Conservation (phyloP, 2,329 filamentous ascomycete species). For the Allantophomopsis lycopodina region DNA sequence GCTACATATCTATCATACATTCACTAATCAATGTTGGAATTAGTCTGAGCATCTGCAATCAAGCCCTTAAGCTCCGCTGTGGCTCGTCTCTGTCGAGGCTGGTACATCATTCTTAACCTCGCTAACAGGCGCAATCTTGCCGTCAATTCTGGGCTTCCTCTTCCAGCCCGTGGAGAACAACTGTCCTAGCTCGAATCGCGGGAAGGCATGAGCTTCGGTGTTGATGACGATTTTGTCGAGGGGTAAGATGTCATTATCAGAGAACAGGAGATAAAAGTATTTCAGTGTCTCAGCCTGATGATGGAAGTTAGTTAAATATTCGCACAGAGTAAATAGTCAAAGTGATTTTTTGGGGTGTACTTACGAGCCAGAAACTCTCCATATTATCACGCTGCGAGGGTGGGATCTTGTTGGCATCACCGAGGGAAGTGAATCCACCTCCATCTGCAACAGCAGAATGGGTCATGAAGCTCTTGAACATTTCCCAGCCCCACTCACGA, state of each 20-base stretch:
- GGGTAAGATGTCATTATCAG: slow-evolving; percentile 66
- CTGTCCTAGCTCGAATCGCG: slow-evolving; percentile 68
- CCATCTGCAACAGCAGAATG: slow-evolving; percentile 68
- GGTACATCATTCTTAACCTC: no score
- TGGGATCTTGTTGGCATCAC: slow-evolving; percentile 60
- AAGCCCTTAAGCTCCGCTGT: no score
- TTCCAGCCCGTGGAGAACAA: slow-evolving; percentile 74
- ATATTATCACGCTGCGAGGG: slow-evolving; percentile 72
- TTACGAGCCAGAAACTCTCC: slow-evolving; percentile 96
- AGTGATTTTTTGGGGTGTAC: slow-evolving; percentile 17
- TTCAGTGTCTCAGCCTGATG: slow-evolving; percentile 83
- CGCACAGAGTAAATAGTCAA: slow-evolving; percentile 1
- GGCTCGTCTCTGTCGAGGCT: no score
- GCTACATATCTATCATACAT: no score
- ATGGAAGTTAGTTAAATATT: slow-evolving; percentile 1
- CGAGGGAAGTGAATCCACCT: slow-evolving; percentile 71
- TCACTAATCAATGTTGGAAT: no score
- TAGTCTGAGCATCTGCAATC: no score
- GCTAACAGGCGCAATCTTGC: slow-evolving; percentile 9
- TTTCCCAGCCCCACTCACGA: slow-evolving; percentile 95
- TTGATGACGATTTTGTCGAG: slow-evolving; percentile 85
- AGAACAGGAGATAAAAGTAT: slow-evolving; percentile 94
- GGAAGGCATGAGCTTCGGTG: slow-evolving; percentile 87
- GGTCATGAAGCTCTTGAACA: slow-evolving; percentile 86
- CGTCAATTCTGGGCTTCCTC: slow-evolving; percentile 42